phyloP scores from a whole-genome alignment of 1,139 yeast species.

The Trichomonascaceae sp. region DNA sequence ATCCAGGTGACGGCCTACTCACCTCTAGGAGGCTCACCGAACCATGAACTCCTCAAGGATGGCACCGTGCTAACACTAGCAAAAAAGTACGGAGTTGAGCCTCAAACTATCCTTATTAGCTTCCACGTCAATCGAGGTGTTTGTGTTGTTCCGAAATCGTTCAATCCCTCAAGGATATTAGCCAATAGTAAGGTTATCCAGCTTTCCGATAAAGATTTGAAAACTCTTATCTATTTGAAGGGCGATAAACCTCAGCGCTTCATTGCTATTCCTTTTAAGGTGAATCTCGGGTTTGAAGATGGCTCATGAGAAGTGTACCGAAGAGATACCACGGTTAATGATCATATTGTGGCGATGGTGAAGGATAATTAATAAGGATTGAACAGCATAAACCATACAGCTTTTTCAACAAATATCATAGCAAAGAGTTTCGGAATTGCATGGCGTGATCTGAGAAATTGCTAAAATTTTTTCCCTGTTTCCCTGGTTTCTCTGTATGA shows the following conservation, averaged over 20 bases:
- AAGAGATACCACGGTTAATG: too few relatives aligned
- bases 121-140: constrained; percentile 68
- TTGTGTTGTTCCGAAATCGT: constrained; percentile 67
- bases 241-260: constrained; percentile 2
- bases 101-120: constrained; percentile 60
- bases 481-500: too few relatives aligned
- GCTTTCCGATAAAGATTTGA: constrained; percentile 45
- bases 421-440: neutral
- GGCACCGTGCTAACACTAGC: constrained; percentile 40
- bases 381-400: neutral
- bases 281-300: constrained; percentile 6
- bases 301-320: neutral
- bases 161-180: constrained; percentile 50
- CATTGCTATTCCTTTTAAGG: neutral
- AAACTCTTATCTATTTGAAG: constrained; percentile 4
- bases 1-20: constrained; percentile 63
- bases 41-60: constrained; percentile 51
- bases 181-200: constrained; percentile 48
- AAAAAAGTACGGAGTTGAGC: constrained; percentile 43
- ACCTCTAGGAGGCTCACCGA: constrained; percentile 59
- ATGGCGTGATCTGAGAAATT: neutral
- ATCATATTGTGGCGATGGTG: too few relatives aligned
- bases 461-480: neutral
- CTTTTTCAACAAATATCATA: neutral
- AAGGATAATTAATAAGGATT: neutral